Base-by-base conservation (phyloP, 2,329 filamentous ascomycete genomes). In the Nemania bipapillata region DNA sequence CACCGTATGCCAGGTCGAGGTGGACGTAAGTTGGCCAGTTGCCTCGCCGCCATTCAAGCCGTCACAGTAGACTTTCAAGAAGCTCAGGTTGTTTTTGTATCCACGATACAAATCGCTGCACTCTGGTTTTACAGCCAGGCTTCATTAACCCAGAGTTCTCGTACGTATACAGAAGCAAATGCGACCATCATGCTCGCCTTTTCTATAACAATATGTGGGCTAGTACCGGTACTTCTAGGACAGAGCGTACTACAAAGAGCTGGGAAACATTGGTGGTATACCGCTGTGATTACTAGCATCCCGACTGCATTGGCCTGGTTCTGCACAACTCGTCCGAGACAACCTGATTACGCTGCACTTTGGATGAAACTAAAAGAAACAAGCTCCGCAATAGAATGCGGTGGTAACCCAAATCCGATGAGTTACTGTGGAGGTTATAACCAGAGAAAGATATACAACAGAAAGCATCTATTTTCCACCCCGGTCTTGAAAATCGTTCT, bases 231-330 rank as follows among this genome's bases (percentile, higher is more conserved):
- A 9, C 24, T 63, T 11, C 17, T 63, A 8, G 60, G 60, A 1
- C 60, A 63, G 50, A 35, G 24, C 4, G 7, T 63, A 15, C 8
- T 56, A 26, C 52, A 63, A 7, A 45, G 35, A 49, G 15, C 24
- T 26, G 8, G 24, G 6, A 32, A 30, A n/a, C 52, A 56, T n/a
- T 56, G 52, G 52, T 63, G 60, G 60, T 63, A 63, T 24, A 63
- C 50, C 12, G 47, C 40, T 17, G 4, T 24, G 1, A 50, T 63
- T 4, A 55, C 50, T 26, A 47, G 9, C 15, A 5, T 47, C 15
- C 15, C 15, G 8, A 12, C n/a, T 40, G 54, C 4, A 1, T 42
- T 37, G 20, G 9, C 17, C 12, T 56, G 32, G 40, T 45, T 3
- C 2, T 45, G 15, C 40, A n/a, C 9, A 26, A 24, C 24, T 37